Evolutionary conservation across 169 alveolate species (phyloP), one percentile per base, ranked within the genome.

Genomic region (Plasmodium billcollinsi): DNA sequence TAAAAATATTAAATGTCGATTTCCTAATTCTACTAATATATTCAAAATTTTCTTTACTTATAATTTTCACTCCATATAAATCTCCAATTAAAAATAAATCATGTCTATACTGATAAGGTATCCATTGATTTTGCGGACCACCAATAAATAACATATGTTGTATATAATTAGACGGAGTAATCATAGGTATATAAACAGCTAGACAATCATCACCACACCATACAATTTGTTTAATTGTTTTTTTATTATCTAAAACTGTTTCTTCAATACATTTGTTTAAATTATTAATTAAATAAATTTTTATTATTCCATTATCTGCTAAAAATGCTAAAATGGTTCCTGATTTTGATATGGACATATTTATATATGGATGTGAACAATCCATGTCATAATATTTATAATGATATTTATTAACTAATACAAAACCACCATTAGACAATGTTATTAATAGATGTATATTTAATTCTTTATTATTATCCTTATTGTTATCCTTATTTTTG

Each of bases 201-300:
- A 94, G 65, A 15, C 95, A 94, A 73, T 94, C 96, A 88, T 94
- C 94, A 21, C 96, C 96, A 80, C 95, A 92, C 96, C 96, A 94
- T 20, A 88, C 95, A 65, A 94, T 74, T 73, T 94, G 95, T 21
- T 61, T 92, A 39, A 89, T 67, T 50, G 75, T 92, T 61, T 74
- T 61, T 54, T 74, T 69, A 43, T 71, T 63, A 50, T 90, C 94
- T 54, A 90, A 56, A 67, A 69, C 20, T 7, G 94, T 72, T 59
- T 83, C 88, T 54, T 73, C 94, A 33, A 89, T 75, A 20, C 88
- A 66, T 11, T 54, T 78, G 45, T 72, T 72, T 49, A 90, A 72
- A 72, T 74, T 69, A 5, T 78, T 73, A 15, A 83, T 78, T 88
- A 83, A 90, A 80, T 73, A 90, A 43, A 90, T 88, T 88, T 62